Evolutionary conservation across 129 eudicot genomes (phyloP).

Genomic region (Centella asiatica): DNA sequence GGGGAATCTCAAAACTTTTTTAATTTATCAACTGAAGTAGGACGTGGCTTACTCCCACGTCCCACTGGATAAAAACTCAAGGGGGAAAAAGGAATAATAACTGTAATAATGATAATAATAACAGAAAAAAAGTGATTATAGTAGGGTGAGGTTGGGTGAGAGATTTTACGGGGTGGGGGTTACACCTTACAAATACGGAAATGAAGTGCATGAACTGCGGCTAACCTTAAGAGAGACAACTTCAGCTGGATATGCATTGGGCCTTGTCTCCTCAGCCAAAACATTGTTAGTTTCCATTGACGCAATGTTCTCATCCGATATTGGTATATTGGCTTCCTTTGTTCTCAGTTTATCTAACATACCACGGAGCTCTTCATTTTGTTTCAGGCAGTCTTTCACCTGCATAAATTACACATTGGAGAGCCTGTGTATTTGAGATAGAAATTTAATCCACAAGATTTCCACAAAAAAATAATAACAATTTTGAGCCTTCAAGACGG

Average conservation of each 20-base stretch:
- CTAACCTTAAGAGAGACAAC: slow-evolving; percentile 62
- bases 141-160: no score
- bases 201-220: neutral
- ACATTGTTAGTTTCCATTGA: slow-evolving; percentile 23
- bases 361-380: slow-evolving; percentile 80
- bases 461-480: neutral
- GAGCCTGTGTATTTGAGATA: neutral
- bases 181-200: neutral
- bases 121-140: no score
- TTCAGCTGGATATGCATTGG: slow-evolving; percentile 41
- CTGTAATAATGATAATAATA: no score
- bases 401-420: slow-evolving; percentile 24
- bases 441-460: neutral
- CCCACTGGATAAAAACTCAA: no score
- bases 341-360: slow-evolving; percentile 59
- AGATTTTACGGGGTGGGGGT: no score
- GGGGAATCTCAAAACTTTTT: no score
- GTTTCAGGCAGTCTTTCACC: slow-evolving; percentile 79
- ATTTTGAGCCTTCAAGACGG: neutral
- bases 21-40: no score
- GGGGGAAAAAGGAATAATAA: no score
- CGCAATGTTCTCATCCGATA: slow-evolving; percentile 21
- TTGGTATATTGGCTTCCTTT: slow-evolving; percentile 44
- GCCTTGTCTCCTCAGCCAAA: slow-evolving; percentile 19
- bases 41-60: no score